Evolutionary conservation across 202 grass and related monocot species (phyloP).

Genomic region (Carex arenaria): DNA sequence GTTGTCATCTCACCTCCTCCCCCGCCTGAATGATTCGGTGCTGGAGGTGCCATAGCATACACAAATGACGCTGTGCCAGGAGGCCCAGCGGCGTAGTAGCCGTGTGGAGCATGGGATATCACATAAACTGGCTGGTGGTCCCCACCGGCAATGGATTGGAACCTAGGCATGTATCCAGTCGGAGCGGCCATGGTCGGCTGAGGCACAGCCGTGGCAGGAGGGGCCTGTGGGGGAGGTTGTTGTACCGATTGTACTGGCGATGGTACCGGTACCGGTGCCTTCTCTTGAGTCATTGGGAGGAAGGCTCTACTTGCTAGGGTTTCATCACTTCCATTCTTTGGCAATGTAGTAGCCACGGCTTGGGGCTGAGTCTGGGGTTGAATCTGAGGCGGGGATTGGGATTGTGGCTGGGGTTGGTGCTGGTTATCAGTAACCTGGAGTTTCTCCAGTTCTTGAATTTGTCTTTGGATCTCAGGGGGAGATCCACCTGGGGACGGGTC

Average conservation of each 20-base stretch:
- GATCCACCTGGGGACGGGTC: conserved; percentile 39
- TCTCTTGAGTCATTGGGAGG: conserved; percentile 40
- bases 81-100: conserved; percentile 36
- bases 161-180: conserved; percentile 17
- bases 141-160: conserved; percentile 48
- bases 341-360: conserved; percentile 13
- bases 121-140: conserved; percentile 57
- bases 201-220: conserved; percentile 38
- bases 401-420: conserved; percentile 12
- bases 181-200: conserved; percentile 35
- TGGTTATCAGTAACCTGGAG: conserved; percentile 52
- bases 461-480: conserved; percentile 47
- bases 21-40: conserved; percentile 9
- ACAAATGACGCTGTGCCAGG: conserved; percentile 38
- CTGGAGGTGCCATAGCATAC: conserved; percentile 49
- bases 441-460: conserved; percentile 72
- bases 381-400: conserved; percentile 21
- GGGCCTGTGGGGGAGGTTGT: conserved; percentile 24
- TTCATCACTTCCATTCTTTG: conserved; percentile 59
- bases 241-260: conserved; percentile 16
- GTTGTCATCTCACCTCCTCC: conserved; percentile 15
- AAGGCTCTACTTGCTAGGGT: conserved; percentile 43
- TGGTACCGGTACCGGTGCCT: conserved; percentile 11
- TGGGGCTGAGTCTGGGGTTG: neutral
- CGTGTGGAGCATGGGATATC: conserved; percentile 51